phyloP scores from a whole-genome alignment of 176 grass and related monocot genomes.

The Paspalum notatum region DNA sequence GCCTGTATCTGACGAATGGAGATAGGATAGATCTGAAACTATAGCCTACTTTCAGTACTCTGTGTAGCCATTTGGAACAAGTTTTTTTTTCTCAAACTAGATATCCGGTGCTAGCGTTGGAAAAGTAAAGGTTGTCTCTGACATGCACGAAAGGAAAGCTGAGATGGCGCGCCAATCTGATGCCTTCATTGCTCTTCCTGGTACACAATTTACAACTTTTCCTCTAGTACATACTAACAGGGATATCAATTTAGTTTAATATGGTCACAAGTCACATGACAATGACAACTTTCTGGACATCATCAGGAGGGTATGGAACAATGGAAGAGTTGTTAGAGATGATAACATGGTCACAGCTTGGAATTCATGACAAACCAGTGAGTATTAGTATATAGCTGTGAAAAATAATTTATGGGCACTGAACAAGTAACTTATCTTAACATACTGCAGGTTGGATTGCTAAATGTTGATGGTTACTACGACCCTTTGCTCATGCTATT shows the following conservation, averaged over 20 bases:
- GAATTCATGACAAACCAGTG: slow-evolving; percentile 95
- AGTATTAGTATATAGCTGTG: slow-evolving; percentile 36
- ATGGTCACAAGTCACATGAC: slow-evolving; percentile 25
- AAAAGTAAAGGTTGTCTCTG: slow-evolving; percentile 71
- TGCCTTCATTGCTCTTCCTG: slow-evolving; percentile 95
- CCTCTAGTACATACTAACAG: neutral
- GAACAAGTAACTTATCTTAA: slow-evolving; percentile 22
- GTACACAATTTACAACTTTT: slow-evolving; percentile 44
- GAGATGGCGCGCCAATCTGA: slow-evolving; percentile 86
- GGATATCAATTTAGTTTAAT: neutral
- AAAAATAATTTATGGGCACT: slow-evolving; percentile 18
- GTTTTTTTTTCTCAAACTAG: slow-evolving; percentile 39
- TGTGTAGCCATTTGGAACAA: slow-evolving; percentile 5
- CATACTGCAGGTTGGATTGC: slow-evolving; percentile 71
- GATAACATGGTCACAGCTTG: slow-evolving; percentile 98
- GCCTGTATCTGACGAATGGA: neutral
- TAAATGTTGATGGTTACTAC: slow-evolving; percentile 99
- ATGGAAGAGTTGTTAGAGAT: slow-evolving; percentile 99
- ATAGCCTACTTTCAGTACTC: neutral
- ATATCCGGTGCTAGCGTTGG: slow-evolving; percentile 93
- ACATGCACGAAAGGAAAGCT: slow-evolving; percentile 98
- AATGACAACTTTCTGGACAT: slow-evolving; percentile 33
- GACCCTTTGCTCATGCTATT: slow-evolving; percentile 82
- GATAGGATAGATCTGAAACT: slow-evolving; percentile 1
- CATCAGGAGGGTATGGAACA: slow-evolving; percentile 91